Base-by-base conservation (phyloP, 345 rosid species). In the Brassica rapa region DNA sequence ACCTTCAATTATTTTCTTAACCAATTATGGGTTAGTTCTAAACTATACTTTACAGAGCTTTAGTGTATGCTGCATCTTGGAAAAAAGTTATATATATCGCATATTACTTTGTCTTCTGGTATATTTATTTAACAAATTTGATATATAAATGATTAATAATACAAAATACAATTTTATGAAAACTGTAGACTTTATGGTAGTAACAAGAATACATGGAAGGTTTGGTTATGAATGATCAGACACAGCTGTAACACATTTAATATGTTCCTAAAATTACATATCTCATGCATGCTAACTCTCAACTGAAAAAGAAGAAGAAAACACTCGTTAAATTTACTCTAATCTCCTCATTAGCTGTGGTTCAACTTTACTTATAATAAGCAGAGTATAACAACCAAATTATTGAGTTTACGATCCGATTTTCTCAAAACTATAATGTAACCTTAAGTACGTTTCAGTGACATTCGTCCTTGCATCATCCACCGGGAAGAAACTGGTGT, bases 191-290 rank as follows among this genome's bases (percentile, higher is more conserved):
- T 21, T 76, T 68, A 60, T 19, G 67, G n/a, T 68, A 21, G 24
- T 67, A 41, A 57, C 66, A 76, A 68, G 25, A 61, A 46, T 29
- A 69, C 61, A 46, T 68, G 74, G 70, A 75, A 57, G 72, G 72
- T 66, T 66, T 75, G 43, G 19, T 67, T 37, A 66, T 75, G 46
- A 66, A 3, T 66, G 25, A 66, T 75, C 66, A 75, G 15, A n/a
- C 4, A 67, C 72, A 67, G 79, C 79, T 67, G 72, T 67, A 15
- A 57, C 60, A 41, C 79, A 75, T 67, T 59, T 4, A 43, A 75
- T 67, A 75, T 75, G 73, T 59, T 75, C 59, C 67, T 39, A 27
- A 10, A 66, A 27, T n/a, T 24, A 66, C 77, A 74, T 66, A 39
- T 67, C 60, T 72, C 73, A 66, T 60, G 35, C 15, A 60, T 57